Evolutionary conservation across 2,329 filamentous ascomycete genomes (phyloP), one percentile per base, ranked within the genome.

Genomic region (Penicillium sp.): DNA sequence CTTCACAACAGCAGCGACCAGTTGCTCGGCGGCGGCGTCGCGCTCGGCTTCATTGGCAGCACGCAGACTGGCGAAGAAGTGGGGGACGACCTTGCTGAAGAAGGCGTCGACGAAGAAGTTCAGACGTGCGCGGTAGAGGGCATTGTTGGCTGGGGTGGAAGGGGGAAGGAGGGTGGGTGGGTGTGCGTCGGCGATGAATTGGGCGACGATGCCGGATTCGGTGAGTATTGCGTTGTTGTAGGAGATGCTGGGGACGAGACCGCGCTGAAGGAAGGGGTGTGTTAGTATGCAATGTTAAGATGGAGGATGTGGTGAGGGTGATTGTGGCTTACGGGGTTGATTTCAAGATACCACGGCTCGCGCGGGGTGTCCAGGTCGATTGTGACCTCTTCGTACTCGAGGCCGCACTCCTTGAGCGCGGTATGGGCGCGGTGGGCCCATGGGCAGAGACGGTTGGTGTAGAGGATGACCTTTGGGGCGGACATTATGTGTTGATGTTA

Each of bases 341-440:
- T 73, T 43, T 84, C 75, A 8, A 93, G 79, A 65, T 92, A 93
- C 75, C 84, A 88, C 31, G 80, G 75, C 25, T 85, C 82, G 9
- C 88, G 82, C 0, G 88, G 88, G 9, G 70, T 78, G 58, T 72
- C 69, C 39, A 93, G 77, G 65, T 92, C 86, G 59, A 95, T 87
- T 49, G 82, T 80, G 52, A 87, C 82, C 57, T 89, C 83, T 49
- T 88, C 82, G 60, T 81, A 88, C 0, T 80, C 75, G 27, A 90
- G 64, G 10, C 77, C 76, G 11, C 87, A 78, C 63, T 89, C 87
- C 27, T 79, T 76, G 22, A 90, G 77, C 5, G 79, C 79, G 51
- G 89, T 88, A 60, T 90, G 84, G 1, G 82, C 86, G 30, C 89
- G 84, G 64, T 92, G 88, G 13, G 87, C 87, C 68, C 80, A 89